These are phyloP conservation scores for Candida michaelii DNA, from an alignment of 805 yeast genomes.

Conservation along the genomic window DNA sequence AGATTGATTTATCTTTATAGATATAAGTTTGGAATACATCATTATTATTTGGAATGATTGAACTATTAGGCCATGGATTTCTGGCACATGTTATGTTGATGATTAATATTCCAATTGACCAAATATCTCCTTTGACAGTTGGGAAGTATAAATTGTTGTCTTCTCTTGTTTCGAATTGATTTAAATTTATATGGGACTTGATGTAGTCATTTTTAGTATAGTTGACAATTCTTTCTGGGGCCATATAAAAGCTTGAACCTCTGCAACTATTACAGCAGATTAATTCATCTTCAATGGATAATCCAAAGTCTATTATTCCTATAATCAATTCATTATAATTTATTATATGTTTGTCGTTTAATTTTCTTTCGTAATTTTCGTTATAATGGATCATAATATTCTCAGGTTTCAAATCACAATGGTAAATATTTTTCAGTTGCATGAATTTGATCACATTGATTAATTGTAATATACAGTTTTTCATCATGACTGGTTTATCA, in stretches of 20 bases:
- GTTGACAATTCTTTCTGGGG: slow-evolving; percentile 75
- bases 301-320: slow-evolving; percentile 84
- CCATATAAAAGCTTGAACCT: slow-evolving; percentile 90
- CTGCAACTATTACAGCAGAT: slow-evolving; percentile 74
- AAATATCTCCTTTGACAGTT: slow-evolving; percentile 76
- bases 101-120: slow-evolving; percentile 78
- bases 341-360: slow-evolving; percentile 17
- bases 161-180: slow-evolving; percentile 18
- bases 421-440: slow-evolving; percentile 31
- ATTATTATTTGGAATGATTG: slow-evolving; percentile 51
- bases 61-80: slow-evolving; percentile 89
- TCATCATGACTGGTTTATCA: slow-evolving; percentile 48
- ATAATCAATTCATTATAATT: slow-evolving; percentile 52
- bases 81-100: slow-evolving; percentile 79
- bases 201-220: slow-evolving; percentile 32
- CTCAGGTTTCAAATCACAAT: slow-evolving; percentile 43
- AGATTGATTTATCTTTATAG: slow-evolving; percentile 50
- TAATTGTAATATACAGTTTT: slow-evolving; percentile 42
- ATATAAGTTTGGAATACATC: slow-evolving; percentile 64
- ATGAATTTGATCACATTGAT: slow-evolving; percentile 38
- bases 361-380: slow-evolving; percentile 23
- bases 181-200: slow-evolving; percentile 29
- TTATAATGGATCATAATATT: slow-evolving; percentile 48
- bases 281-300: slow-evolving; percentile 62
- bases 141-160: slow-evolving; percentile 42